Base-by-base conservation (phyloP, 1,284 basidiomycete genomes). In the Macrocystidia cucumis region DNA sequence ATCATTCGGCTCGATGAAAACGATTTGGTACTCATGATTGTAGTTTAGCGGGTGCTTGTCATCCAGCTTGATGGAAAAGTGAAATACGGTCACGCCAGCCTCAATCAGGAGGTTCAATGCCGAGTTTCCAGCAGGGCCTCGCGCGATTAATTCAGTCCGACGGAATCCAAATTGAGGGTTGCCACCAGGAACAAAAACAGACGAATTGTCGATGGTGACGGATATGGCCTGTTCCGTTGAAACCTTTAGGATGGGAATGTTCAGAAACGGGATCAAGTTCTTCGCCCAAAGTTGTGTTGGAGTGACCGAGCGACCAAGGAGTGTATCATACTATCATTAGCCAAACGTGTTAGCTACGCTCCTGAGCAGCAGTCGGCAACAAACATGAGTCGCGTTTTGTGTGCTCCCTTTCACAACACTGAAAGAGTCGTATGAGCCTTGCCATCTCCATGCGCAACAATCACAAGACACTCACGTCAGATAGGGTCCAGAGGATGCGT, bases 1-100 rank as follows among this genome's bases (percentile, higher is more conserved):
- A 44, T 78, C 74, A 34, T 49, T 60, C 3, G 73, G 69, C 50
- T 78, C 74, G 38, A 77, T 72, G 48, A 70, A 77, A n/a, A 77
- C 70, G 36, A 72, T 59, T 46, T 78, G 74, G 44, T 78, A 76
- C 49, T 79, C 76, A 42, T 78, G 74, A 9, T 46, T 62, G 38
- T 62, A 63, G 44, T 76, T 75, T 45, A 78, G 49, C 7, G 66
- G 66, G 9, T 48, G 51, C 11, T 32, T 34, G n/a, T 58, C 49
- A 46, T 79, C 68, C 29, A 52, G 44, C 37, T 64, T 60, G 43
- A 78, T 60, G 2, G 71, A 74, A 42, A 77, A 73, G 46, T 77
- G 72, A 51, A 75, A 74, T 16, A 62, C 64, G 0, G 68, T 71
- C 8, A 58, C 60, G 11, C 63, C 63, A 3, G 50, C 50, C 40